phyloP scores from a whole-genome alignment of 805 yeast species.

The Kazachstania viticola region DNA sequence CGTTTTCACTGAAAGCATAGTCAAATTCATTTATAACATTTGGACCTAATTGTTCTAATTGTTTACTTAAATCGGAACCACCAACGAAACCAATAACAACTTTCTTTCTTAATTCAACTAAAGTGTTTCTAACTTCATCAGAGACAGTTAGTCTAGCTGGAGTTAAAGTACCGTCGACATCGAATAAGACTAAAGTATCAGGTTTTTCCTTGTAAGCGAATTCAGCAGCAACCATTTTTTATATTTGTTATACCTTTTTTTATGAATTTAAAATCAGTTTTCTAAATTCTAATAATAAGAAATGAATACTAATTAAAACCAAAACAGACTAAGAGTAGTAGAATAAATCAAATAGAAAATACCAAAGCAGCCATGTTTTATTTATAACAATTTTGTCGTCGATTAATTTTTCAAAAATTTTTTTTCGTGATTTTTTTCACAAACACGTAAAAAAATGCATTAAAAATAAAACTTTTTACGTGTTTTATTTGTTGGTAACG shows the following conservation, averaged over 20 bases:
- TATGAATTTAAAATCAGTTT: not conserved
- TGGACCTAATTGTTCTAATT: slow-evolving; percentile 88
- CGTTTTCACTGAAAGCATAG: slow-evolving; percentile 95
- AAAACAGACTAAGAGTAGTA: too few species aligned
- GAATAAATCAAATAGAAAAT: too few species aligned
- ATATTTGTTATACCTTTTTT: too few species aligned
- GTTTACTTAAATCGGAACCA: slow-evolving; percentile 90
- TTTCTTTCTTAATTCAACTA: slow-evolving; percentile 73
- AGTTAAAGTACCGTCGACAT: slow-evolving; percentile 96
- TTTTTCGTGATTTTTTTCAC: too few species aligned
- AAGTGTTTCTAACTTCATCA: slow-evolving; percentile 63
- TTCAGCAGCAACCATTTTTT: slow-evolving; percentile 29
- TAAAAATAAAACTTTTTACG: too few species aligned
- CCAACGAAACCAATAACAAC: slow-evolving; percentile 96
- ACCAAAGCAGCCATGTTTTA: too few species aligned
- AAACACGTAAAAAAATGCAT: too few species aligned
- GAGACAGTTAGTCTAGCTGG: slow-evolving; percentile 83
- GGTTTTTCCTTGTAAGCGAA: slow-evolving; percentile 71
- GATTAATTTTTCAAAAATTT: too few species aligned
- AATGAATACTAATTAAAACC: too few species aligned
- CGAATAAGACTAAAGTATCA: slow-evolving; percentile 82
- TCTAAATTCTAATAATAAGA: not conserved
- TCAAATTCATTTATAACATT: slow-evolving; percentile 73
- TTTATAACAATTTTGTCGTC: too few species aligned
- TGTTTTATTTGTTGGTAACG: too few species aligned